These are phyloP conservation scores for Zygotorulaspora chibaensis DNA, from an alignment of 805 yeast species.

Conservation along the genomic window DNA sequence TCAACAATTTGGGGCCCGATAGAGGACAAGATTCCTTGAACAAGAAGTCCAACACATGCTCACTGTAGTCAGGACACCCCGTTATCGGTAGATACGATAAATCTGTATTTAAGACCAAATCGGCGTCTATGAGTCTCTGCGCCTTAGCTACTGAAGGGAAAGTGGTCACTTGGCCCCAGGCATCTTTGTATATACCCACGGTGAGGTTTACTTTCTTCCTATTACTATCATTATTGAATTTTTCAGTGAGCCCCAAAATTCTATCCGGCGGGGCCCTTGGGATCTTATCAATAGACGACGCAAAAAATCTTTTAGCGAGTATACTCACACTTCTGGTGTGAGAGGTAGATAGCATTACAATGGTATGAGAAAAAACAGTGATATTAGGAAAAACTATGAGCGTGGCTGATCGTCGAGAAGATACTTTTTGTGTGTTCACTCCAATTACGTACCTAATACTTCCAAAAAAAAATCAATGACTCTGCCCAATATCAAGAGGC, in stretches of 20 bases:
- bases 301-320: slow-evolving; percentile 2
- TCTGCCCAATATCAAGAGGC: slow-evolving; percentile 4
- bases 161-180: slow-evolving; percentile 52
- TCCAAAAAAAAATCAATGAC: slow-evolving; percentile 8
- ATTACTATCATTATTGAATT: slow-evolving; percentile 62
- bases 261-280: slow-evolving; percentile 79
- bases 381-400: too few species aligned
- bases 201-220: slow-evolving; percentile 49
- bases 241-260: slow-evolving; percentile 73
- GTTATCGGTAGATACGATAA: slow-evolving; percentile 53
- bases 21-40: slow-evolving; percentile 57
- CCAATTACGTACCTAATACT: slow-evolving; percentile 6
- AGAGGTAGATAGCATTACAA: too few species aligned
- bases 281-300: slow-evolving; percentile 23
- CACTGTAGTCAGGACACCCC: slow-evolving; percentile 68
- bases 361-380: too few species aligned
- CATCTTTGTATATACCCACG: slow-evolving; percentile 79
- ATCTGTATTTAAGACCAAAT: slow-evolving; percentile 64
- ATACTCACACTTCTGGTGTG: background rate
- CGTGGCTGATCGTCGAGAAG: too few species aligned
- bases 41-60: slow-evolving; percentile 63
- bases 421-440: background rate
- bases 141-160: slow-evolving; percentile 32
- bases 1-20: slow-evolving; percentile 49
- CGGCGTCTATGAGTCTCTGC: slow-evolving; percentile 32